Evolutionary conservation across 1,284 basidiomycete species (phyloP).

Genomic region (Austropuccinia psidii): DNA sequence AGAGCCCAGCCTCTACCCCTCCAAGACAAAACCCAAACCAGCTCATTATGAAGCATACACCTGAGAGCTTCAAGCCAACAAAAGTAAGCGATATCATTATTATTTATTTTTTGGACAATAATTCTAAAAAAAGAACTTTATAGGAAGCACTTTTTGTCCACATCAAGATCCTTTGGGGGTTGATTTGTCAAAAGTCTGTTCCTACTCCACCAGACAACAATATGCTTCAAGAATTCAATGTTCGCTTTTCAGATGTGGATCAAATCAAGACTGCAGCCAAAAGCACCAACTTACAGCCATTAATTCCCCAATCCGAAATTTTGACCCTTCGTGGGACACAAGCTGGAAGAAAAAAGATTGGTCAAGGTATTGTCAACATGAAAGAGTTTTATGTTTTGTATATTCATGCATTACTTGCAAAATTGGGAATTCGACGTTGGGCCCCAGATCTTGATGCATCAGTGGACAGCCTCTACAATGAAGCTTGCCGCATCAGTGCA

Average conservation of each 20-base stretch:
- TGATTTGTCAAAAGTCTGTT: neutral
- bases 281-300: neutral
- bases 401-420: neutral
- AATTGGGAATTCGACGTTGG: constrained; percentile 6
- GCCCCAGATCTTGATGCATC: neutral
- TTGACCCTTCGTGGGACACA: neutral
- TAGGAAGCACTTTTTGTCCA: constrained; percentile 25
- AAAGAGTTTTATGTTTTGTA: constrained; percentile 12
- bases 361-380: neutral
- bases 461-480: neutral
- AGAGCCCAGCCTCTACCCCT: too few relatives aligned
- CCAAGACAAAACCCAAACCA: too few relatives aligned
- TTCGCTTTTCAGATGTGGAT: neutral
- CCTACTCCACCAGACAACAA: neutral
- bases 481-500: constrained; percentile 7
- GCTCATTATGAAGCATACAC: too few relatives aligned
- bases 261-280: neutral
- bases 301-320: constrained; percentile 7
- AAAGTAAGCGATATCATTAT: neutral
- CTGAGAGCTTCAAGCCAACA: too few relatives aligned
- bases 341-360: neutral
- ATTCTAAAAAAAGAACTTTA: neutral
- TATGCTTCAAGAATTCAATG: constrained; percentile 1
- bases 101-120: neutral
- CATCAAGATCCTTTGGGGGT: constrained; percentile 15